phyloP scores from a whole-genome alignment of 805 yeast genomes.

The Isabelozyma pseudorhagii region DNA sequence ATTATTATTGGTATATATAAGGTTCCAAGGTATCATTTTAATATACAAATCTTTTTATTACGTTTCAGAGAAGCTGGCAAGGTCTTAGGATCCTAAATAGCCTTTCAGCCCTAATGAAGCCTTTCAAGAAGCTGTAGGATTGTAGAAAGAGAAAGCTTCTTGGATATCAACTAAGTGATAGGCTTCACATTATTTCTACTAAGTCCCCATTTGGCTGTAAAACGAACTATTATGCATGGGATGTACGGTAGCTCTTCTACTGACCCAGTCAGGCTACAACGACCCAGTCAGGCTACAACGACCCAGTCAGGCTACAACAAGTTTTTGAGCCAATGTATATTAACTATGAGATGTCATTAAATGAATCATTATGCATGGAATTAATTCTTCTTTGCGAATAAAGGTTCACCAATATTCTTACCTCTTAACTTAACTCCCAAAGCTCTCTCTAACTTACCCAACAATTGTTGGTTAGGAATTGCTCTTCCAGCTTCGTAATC shows the following conservation, averaged over 20 bases:
- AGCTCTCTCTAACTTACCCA: slow-evolving; percentile 89
- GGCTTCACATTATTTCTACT: too few species aligned
- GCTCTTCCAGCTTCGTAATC: slow-evolving; percentile 98
- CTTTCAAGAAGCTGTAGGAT: too few species aligned
- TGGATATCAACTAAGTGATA: too few species aligned
- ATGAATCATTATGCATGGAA: background rate
- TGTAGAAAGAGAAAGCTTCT: too few species aligned
- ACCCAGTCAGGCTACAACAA: background rate
- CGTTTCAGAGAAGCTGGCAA: too few species aligned
- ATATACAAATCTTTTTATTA: background rate
- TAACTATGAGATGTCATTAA: background rate
- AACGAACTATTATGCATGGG: too few species aligned
- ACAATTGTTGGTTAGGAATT: slow-evolving; percentile 90
- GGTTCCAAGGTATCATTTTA: background rate
- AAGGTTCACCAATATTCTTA: slow-evolving; percentile 89
- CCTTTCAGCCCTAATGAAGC: too few species aligned
- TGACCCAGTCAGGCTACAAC: background rate
- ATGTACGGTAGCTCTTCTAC: too few species aligned
- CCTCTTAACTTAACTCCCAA: slow-evolving; percentile 95
- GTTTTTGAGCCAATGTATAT: background rate
- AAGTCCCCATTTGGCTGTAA: too few species aligned
- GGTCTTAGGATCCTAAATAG: too few species aligned
- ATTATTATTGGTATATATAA: background rate
- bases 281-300: background rate
- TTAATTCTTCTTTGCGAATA: slow-evolving; percentile 55